Percentiles rank a stretch among this genome's conserved stretches.
Evolutionary conservation across 2,329 filamentous ascomycete genomes (phyloP).

Genomic region (Davidsoniella virescens): DNA sequence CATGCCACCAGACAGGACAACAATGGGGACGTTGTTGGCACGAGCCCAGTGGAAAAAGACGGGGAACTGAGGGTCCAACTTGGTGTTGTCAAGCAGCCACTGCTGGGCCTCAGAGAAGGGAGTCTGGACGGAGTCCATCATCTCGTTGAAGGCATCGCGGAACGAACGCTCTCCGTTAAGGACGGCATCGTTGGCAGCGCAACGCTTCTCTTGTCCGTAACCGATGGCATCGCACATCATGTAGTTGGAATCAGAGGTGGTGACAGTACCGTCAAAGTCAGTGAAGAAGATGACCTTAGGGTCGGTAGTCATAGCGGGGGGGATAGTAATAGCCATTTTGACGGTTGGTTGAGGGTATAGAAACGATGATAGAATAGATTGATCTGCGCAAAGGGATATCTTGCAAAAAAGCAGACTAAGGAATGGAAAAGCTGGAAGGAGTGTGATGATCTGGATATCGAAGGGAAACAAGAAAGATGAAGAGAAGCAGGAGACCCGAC

Average conservation of each 20-base stretch:
- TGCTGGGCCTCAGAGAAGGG: slow-evolving; percentile 73
- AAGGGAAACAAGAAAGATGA: slow-evolving; percentile 1
- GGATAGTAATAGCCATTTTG: slow-evolving; percentile 12
- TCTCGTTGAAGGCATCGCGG: slow-evolving; percentile 73
- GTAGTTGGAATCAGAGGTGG: slow-evolving; percentile 50
- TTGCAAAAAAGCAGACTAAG: not conserved
- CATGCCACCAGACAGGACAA: slow-evolving; percentile 89
- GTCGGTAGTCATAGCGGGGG: slow-evolving; percentile 34
- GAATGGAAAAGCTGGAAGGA: not conserved
- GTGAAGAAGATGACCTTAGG: slow-evolving; percentile 97
- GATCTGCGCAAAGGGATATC: not conserved
- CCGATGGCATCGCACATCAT: slow-evolving; percentile 82
- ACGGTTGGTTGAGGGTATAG: not conserved
- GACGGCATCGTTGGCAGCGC: slow-evolving; percentile 58
- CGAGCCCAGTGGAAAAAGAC: slow-evolving; percentile 75
- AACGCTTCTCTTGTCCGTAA: slow-evolving; percentile 57
- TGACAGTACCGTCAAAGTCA: slow-evolving; percentile 96
- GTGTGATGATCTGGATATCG: slow-evolving; percentile 1
- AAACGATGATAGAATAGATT: not conserved
- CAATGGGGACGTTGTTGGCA: slow-evolving; percentile 72
- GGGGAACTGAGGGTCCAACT: slow-evolving; percentile 74
- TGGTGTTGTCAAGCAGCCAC: slow-evolving; percentile 64
- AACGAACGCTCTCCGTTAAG: slow-evolving; percentile 57
- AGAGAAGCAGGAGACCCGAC: slow-evolving; percentile 4
- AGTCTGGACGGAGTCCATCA: slow-evolving; percentile 74